phyloP scores from a whole-genome alignment of 2,329 filamentous ascomycete species.

The Talaromyces piceae region DNA sequence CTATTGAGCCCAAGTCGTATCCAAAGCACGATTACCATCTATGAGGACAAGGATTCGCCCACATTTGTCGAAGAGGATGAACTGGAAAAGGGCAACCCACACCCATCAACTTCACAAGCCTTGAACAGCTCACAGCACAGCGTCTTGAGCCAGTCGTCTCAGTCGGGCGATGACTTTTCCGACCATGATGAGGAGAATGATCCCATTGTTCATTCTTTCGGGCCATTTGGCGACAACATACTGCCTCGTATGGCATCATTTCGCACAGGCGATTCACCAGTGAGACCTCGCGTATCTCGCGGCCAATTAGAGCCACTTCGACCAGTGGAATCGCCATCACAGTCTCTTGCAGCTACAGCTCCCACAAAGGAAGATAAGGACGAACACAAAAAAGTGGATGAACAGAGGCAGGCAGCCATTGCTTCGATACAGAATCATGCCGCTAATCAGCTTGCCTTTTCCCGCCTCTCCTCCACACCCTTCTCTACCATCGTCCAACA shows the following conservation, averaged over 20 bases:
- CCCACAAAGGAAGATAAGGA: conserved; percentile 17
- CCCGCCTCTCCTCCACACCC: conserved; percentile 82
- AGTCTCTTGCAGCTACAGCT: conserved; percentile 16
- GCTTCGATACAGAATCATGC: conserved; percentile 63
- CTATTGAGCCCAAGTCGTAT: conserved; percentile 38
- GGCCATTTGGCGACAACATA: conserved; percentile 78
- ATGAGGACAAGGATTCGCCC: conserved; percentile 61
- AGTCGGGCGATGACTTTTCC: conserved; percentile 55
- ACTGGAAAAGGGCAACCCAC: conserved; percentile 19
- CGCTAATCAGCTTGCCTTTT: conserved; percentile 91
- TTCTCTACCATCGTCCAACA: conserved; percentile 83
- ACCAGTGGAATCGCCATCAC: conserved; percentile 23
- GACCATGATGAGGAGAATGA: conserved; percentile 92
- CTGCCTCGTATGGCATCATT: conserved; percentile 76
- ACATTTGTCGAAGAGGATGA: conserved; percentile 30
- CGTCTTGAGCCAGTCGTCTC: conserved; percentile 28
- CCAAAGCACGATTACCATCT: conserved; percentile 51
- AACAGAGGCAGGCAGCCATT: conserved; percentile 7
- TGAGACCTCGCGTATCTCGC: conserved; percentile 25
- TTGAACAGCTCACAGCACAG: conserved; percentile 17
- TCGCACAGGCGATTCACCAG: conserved; percentile 57
- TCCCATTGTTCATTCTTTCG: conserved; percentile 84
- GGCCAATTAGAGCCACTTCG: conserved; percentile 28
- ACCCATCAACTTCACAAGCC: conserved; percentile 24
- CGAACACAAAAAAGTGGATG: conserved; percentile 2